Evolutionary conservation across 1,284 basidiomycete species (phyloP).

Genomic region (Cutaneotrichosporon cyanovorans): DNA sequence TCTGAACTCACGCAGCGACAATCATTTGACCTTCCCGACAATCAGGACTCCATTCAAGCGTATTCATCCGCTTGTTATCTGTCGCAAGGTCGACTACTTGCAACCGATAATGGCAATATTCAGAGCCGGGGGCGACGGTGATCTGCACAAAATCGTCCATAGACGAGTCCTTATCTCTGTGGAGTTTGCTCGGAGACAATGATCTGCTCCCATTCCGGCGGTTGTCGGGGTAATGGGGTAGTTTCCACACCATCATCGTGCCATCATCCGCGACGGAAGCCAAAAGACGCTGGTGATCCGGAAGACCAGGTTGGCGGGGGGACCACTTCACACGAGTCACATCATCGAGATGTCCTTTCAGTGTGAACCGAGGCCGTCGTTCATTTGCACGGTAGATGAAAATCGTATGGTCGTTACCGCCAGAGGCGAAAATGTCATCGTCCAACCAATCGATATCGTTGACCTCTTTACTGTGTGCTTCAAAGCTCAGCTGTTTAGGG

Average conservation of each 20-base stretch:
- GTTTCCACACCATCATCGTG: slow-evolving; percentile 34
- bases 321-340: slow-evolving; percentile 37
- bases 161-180: slow-evolving; percentile 9
- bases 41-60: slow-evolving; percentile 34
- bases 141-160: slow-evolving; percentile 24
- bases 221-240: slow-evolving; percentile 31
- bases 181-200: slow-evolving; percentile 18
- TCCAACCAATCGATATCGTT: slow-evolving; percentile 45
- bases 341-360: slow-evolving; percentile 41
- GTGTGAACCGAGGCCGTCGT: slow-evolving; percentile 29
- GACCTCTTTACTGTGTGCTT: slow-evolving; percentile 38
- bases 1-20: slow-evolving; percentile 37
- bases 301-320: slow-evolving; percentile 13
- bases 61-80: slow-evolving; percentile 40
- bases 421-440: slow-evolving; percentile 39
- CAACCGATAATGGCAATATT: slow-evolving; percentile 30
- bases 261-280: slow-evolving; percentile 40
- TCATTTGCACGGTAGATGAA: slow-evolving; percentile 35
- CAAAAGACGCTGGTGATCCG: slow-evolving; percentile 19
- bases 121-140: slow-evolving; percentile 19
- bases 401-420: slow-evolving; percentile 38
- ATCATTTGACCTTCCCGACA: slow-evolving; percentile 27
- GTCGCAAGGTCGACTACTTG: slow-evolving; percentile 26
- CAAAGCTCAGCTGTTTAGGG: slow-evolving; percentile 21
- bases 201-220: slow-evolving; percentile 17